Base-by-base conservation (phyloP, 1,284 basidiomycete species). In the Sphaerobolus stellatus region DNA sequence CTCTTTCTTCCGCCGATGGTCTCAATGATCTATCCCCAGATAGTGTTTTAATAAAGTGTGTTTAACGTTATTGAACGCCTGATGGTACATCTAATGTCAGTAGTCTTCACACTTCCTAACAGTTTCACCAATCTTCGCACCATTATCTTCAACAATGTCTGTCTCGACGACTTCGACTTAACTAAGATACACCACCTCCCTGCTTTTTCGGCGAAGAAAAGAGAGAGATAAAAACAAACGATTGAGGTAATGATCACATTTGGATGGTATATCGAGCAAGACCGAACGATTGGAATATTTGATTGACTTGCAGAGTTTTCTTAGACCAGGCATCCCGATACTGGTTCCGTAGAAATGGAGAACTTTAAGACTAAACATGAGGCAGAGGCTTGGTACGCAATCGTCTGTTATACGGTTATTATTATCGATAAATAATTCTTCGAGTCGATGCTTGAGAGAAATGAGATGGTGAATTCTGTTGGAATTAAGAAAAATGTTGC, bases 401-500 rank as follows among this genome's bases (percentile, higher is more conserved):
- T 83, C 81, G 60, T 86, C 31, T 60, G 79, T 6, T 55, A 78
- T 14, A 69, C 85, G 22, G 63, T 64, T 7, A 77, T 72, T 54
- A 71, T 86, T 4, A 63, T 62, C 63, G n/a, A 68, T 79, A 36
- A 58, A 64, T 43, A 61, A 66, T 1, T 71, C 75, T 20, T 62
- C 68, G 31, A 87, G 74, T 18, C 78, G 77, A 38, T 70, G 72
- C 63, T 78, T 80, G 52, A 85, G 76, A 16, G 80, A 69, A 3
- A 81, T 68, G 20, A 87, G 74, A 41, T 81, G 74, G 60, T 76
- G 85, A n/a, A 84, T 66, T n/a, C 83, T 84, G 59, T 44, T 54
- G 36, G 29, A 43, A 20, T 20, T 18, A 45, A 56, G 45, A 18
- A 41, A 24, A 44, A 34, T 38, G 45, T 36, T 31, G 25, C 40